Conservation (phyloP, 1,284 basidiomycete genomes). For the Macrocystidia cucumis region DNA sequence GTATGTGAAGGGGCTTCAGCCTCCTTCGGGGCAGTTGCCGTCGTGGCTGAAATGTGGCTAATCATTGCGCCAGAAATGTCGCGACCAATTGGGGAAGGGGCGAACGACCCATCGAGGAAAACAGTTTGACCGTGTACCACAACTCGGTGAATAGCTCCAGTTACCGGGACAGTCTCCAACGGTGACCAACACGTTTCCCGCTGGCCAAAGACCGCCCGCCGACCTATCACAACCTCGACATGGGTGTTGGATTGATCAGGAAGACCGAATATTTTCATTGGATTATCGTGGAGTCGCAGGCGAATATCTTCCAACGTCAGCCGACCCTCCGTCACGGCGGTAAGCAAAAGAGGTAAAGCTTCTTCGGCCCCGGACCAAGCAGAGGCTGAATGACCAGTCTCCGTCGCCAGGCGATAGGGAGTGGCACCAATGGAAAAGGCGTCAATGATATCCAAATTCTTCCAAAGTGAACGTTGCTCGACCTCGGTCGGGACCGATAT, state of each 20-base stretch:
- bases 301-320: constrained; percentile 84
- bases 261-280: constrained; percentile 86
- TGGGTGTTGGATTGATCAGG: constrained; percentile 83
- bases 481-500: constrained; percentile 67
- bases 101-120: constrained; percentile 84
- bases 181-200: constrained; percentile 76
- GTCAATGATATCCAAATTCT: constrained; percentile 81
- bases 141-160: constrained; percentile 86
- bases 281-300: constrained; percentile 83
- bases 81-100: constrained; percentile 57
- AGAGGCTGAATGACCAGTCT: constrained; percentile 60
- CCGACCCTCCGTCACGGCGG: constrained; percentile 76
- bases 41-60: constrained; percentile 32
- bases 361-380: constrained; percentile 84
- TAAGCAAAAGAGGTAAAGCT: constrained; percentile 81
- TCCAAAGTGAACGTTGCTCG: constrained; percentile 87
- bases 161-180: constrained; percentile 56
- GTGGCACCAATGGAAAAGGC: constrained; percentile 86
- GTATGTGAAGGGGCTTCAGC: constrained; percentile 18
- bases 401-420: constrained; percentile 73
- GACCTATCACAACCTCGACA: constrained; percentile 89
- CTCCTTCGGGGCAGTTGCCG: constrained; percentile 15
- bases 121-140: constrained; percentile 89
- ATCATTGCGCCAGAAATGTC: constrained; percentile 75
- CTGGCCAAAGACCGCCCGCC: constrained; percentile 55